phyloP scores from a whole-genome alignment of 202 grass and related monocot genomes.

The Panicum hallii region DNA sequence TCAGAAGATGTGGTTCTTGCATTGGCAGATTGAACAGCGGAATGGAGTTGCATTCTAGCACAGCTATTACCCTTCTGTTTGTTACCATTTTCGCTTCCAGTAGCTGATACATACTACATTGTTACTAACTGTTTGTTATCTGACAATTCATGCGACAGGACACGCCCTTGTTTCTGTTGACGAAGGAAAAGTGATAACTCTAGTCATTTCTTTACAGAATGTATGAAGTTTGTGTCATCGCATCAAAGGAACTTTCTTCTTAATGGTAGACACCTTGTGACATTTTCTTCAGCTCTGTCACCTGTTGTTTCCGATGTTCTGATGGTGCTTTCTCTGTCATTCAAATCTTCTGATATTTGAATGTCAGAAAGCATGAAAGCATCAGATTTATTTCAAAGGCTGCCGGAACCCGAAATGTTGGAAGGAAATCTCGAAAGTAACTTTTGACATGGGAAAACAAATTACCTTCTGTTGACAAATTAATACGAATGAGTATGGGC shows the following conservation, averaged over 20 bases:
- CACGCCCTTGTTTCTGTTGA: background rate
- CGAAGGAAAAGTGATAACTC: background rate
- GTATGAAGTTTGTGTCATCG: background rate
- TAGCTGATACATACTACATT: background rate
- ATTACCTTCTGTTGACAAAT: background rate
- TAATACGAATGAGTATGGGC: background rate
- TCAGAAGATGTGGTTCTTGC: background rate
- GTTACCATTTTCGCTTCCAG: background rate
- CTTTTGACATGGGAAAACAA: background rate
- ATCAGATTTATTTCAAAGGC: background rate
- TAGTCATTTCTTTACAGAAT: background rate
- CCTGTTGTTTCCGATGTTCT: background rate
- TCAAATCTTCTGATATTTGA: background rate
- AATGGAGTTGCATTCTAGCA: background rate
- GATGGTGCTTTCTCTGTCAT: background rate
- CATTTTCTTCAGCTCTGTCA: background rate
- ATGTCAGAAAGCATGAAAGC: conserved; percentile 9
- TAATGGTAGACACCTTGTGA: background rate
- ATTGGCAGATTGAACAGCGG: background rate
- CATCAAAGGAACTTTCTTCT: background rate
- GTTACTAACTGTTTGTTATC: background rate
- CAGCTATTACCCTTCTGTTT: background rate
- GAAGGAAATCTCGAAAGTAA: background rate
- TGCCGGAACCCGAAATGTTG: background rate
- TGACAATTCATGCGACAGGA: background rate